phyloP scores from a whole-genome alignment of 73 alveolate genomes.

The Durusdinium trenchii region DNA sequence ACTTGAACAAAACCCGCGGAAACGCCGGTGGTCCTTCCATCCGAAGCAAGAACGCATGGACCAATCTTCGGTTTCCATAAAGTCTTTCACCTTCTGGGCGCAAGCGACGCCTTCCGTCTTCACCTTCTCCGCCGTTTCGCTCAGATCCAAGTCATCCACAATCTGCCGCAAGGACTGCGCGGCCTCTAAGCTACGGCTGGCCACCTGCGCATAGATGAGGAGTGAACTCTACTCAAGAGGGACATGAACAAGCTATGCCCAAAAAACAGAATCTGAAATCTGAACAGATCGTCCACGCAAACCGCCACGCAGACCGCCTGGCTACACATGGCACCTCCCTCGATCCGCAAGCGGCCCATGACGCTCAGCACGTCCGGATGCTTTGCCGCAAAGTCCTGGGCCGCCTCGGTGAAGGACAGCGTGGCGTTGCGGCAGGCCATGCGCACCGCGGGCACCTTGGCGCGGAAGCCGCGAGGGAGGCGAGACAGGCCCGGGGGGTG shows the following conservation, averaged over 20 bases:
- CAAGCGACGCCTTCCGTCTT: neutral
- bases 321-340: neutral
- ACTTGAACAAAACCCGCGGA: no score
- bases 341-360: constrained; percentile 20
- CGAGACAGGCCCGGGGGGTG: no score
- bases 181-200: neutral
- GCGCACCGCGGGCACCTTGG: constrained; percentile 40
- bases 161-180: constrained; percentile 9
- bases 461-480: no score
- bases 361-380: constrained; percentile 1
- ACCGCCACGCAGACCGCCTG: neutral
- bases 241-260: no score
- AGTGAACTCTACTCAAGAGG: no score
- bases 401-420: neutral
- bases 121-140: constrained; percentile 17
- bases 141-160: constrained; percentile 35
- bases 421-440: constrained; percentile 25
- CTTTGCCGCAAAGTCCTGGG: neutral
- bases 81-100: neutral
- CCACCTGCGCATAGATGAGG: no score
- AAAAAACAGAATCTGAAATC: no score
- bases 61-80: constrained; percentile 22
- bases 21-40: neutral
- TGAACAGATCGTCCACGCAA: neutral
- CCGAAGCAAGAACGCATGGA: constrained; percentile 58